Conservation (phyloP, 306 rosid genomes). For the Rubus parviflorus region DNA sequence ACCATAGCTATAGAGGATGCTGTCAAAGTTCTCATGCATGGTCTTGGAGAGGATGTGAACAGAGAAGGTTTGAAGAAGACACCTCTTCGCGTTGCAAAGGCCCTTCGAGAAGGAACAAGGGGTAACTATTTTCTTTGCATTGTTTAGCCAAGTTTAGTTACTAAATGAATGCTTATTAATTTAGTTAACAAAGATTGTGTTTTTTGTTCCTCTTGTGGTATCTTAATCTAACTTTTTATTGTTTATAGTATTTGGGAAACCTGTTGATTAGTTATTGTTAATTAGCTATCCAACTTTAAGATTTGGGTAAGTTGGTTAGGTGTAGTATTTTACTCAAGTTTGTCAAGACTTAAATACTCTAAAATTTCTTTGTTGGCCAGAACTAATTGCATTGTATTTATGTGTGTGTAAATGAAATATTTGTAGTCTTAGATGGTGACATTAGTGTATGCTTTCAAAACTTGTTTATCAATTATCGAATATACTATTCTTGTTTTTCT, state of each 20-base stretch:
- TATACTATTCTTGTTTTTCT: not conserved
- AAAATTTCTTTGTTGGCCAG: not conserved
- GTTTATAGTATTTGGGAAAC: not conserved
- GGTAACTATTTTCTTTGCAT: conserved; percentile 38
- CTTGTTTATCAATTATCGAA: not conserved
- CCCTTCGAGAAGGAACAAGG: conserved; percentile 88
- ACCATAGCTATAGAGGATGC: conserved; percentile 61
- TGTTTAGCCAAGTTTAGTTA: not conserved
- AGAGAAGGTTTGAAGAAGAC: conserved; percentile 87
- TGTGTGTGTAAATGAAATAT: not conserved
- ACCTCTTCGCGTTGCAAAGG: conserved; percentile 92
- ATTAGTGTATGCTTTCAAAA: not conserved
- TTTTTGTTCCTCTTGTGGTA: not conserved
- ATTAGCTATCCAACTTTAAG: not conserved
- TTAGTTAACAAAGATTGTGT: not conserved
- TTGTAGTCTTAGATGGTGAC: conserved; percentile 7
- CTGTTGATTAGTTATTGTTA: not conserved
- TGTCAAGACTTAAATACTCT: not conserved
- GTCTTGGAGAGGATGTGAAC: conserved; percentile 79
- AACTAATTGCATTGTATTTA: not conserved
- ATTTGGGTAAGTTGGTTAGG: conserved; percentile 8
- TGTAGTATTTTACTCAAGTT: not conserved
- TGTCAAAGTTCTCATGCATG: conserved; percentile 74
- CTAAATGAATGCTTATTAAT: not conserved
- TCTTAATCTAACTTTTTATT: not conserved